These are phyloP conservation scores for Anaeromyces robustus DNA, from an alignment of 192 early-diverging fungal species.

Conservation along the genomic window DNA sequence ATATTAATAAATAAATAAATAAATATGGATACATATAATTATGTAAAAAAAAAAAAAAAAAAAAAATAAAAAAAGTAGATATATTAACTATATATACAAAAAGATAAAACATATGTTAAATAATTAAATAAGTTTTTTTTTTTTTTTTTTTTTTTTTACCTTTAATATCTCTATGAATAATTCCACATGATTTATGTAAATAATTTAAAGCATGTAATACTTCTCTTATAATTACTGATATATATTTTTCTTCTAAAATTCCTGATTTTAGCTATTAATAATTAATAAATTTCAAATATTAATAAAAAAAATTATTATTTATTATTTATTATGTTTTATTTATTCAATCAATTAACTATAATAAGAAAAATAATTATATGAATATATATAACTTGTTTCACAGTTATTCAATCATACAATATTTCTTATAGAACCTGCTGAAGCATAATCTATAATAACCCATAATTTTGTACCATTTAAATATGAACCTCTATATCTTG, in stretches of 20 bases:
- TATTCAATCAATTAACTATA: too few relatives aligned
- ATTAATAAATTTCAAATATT: not conserved
- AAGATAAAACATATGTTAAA: too few relatives aligned
- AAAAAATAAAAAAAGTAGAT: too few relatives aligned
- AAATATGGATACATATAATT: too few relatives aligned
- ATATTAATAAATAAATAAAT: constrained; percentile 1
- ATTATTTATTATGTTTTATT: too few relatives aligned
- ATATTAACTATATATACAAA: too few relatives aligned
- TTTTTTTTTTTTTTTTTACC: constrained; percentile 22
- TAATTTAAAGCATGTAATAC: constrained; percentile 78
- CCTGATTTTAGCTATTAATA: constrained; percentile 52
- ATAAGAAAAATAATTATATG: not conserved
- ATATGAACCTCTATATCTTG: constrained; percentile 80
- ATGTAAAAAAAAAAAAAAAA: too few relatives aligned
- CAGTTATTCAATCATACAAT: too few relatives aligned
- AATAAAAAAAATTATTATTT: constrained; percentile 1
- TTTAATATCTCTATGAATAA: constrained; percentile 98
- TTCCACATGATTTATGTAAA: constrained; percentile 72
- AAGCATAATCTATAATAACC: constrained; percentile 98
- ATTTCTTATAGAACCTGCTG: constrained; percentile 74
- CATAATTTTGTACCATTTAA: constrained; percentile 85
- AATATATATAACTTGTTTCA: not conserved
- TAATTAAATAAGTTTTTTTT: too few relatives aligned
- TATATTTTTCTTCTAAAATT: constrained; percentile 74
- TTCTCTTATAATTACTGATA: constrained; percentile 75